Evolutionary conservation across 2,329 filamentous ascomycete species (phyloP).

Genomic region (Fusarium nanum): DNA sequence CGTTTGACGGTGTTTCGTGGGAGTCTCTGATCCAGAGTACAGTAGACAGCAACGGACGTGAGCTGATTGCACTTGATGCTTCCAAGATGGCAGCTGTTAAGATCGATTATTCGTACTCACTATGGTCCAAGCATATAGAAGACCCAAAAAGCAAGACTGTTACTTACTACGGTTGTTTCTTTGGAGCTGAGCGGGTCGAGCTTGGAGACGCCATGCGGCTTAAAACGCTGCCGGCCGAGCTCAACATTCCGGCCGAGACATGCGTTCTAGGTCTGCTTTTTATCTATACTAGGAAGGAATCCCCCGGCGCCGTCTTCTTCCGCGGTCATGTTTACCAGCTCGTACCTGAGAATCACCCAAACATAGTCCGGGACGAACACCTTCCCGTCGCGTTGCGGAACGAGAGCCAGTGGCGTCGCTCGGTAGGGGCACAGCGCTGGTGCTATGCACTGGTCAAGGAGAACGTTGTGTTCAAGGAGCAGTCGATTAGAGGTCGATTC

Average conservation of each 20-base stretch:
- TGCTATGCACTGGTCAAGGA: slow-evolving; percentile 58
- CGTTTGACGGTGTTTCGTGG: slow-evolving; percentile 59
- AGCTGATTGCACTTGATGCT: slow-evolving; percentile 60
- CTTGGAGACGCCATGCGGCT: slow-evolving; percentile 63
- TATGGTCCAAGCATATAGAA: slow-evolving; percentile 56
- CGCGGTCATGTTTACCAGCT: slow-evolving; percentile 56
- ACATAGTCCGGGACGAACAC: slow-evolving; percentile 52
- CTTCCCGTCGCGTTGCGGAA: slow-evolving; percentile 57
- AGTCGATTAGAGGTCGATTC: slow-evolving; percentile 65
- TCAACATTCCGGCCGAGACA: slow-evolving; percentile 49
- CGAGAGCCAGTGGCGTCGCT: slow-evolving; percentile 55
- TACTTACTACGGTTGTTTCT: slow-evolving; percentile 61
- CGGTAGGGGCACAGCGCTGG: slow-evolving; percentile 50
- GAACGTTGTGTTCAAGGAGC: slow-evolving; percentile 60
- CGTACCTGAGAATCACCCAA: slow-evolving; percentile 46
- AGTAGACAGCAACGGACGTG: slow-evolving; percentile 53
- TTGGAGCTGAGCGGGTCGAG: slow-evolving; percentile 63
- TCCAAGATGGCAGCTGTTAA: slow-evolving; percentile 64
- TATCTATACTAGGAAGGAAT: slow-evolving; percentile 54
- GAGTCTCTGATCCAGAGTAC: slow-evolving; percentile 50
- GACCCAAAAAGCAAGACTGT: slow-evolving; percentile 50
- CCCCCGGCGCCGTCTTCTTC: slow-evolving; percentile 54
- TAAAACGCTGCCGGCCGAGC: slow-evolving; percentile 54
- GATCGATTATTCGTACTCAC: slow-evolving; percentile 61
- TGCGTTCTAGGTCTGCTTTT: slow-evolving; percentile 54